Evolutionary conservation across 495 filamentous ascomycete species (phyloP).

Genomic region (Cryomyces minteri): DNA sequence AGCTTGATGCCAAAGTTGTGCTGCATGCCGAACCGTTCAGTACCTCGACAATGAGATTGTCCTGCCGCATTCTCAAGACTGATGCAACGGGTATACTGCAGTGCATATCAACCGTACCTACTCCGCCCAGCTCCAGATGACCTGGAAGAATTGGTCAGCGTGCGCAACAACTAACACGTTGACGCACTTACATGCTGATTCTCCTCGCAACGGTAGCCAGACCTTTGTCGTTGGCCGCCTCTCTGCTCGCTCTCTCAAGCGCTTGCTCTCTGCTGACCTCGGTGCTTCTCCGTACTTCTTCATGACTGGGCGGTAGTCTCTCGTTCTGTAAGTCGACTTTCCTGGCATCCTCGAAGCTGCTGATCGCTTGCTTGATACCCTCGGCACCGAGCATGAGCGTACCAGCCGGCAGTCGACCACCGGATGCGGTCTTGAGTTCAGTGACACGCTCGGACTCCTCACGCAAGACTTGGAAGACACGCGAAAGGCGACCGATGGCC

Average conservation of each 20-base stretch:
- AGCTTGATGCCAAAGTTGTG: no score
- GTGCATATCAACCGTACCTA: not conserved
- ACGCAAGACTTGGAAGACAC: constrained; percentile 94
- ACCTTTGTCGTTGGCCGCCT: constrained; percentile 81
- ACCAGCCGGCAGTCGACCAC: constrained; percentile 81
- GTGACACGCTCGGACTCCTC: constrained; percentile 95
- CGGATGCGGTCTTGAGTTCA: constrained; percentile 90
- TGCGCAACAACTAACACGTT: not conserved
- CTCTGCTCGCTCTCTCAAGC: constrained; percentile 60
- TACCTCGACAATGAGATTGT: no score
- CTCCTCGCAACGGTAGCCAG: constrained; percentile 70
- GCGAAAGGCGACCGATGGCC: constrained; percentile 87
- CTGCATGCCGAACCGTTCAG: no score
- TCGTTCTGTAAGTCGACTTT: constrained; percentile 98
- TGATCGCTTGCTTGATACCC: constrained; percentile 98
- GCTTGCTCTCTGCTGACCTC: constrained; percentile 66
- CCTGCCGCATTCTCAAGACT: no score
- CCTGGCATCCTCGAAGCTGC: constrained; percentile 89
- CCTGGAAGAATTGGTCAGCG: not conserved
- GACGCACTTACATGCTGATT: constrained; percentile 75
- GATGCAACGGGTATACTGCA: not conserved
- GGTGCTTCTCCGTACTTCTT: constrained; percentile 67
- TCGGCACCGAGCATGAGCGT: constrained; percentile 97
- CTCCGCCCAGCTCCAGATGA: constrained; percentile 5
- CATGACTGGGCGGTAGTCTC: constrained; percentile 74